Evolutionary conservation across 805 yeast species (phyloP), one percentile per base, ranked within the genome.

Genomic region (Candida coquimbonensis): DNA sequence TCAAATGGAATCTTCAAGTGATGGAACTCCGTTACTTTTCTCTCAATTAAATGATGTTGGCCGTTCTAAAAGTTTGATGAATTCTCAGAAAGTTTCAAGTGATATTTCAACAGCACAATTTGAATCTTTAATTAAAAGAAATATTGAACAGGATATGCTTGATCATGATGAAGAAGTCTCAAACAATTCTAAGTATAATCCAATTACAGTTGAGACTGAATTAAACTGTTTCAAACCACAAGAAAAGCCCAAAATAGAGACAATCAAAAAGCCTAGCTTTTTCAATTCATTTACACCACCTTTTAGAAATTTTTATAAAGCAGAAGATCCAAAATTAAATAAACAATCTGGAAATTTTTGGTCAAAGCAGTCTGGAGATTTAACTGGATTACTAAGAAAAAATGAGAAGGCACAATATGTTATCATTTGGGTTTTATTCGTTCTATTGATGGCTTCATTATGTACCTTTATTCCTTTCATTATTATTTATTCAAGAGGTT

Each of bases 401-500:
- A 24, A 36, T 40, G 48, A 45, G 9, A 33, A 35, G 14, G 13
- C 33, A 9, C 44, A 51, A 19, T 31, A 42, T 4, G 37, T 55
- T 12, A 34, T 46, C 1, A 52, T 57, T 29, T 57, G 62, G 61
- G 33, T 39, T 3, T 40, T 59, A 16, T 40, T 53, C 39, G 49
- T 53, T 3, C 24, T 48, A 2, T 40, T 59, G 24, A 46, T 57
- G 47, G 38, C 44, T 7, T 14, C 48, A 4, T 13, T 55, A 3
- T 54, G 58, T 39, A 36, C 46, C 0, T 49, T 51, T 26, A 38
- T 54, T 36, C 61, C 61, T 3, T 41, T 54, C 12, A n/a, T 50
- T 5, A 52, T 64, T 2, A 51, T 64, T 3, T 57, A 62, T 24
- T 50, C 65, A 1, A 52, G 59, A 33, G 75, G 74, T 0, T 64